Percentiles rank a stretch among this genome's conserved stretches.
These are phyloP conservation scores for Rhododendron kiyosumense DNA, from an alignment of 148 eudicot genomes.

Conservation along the genomic window DNA sequence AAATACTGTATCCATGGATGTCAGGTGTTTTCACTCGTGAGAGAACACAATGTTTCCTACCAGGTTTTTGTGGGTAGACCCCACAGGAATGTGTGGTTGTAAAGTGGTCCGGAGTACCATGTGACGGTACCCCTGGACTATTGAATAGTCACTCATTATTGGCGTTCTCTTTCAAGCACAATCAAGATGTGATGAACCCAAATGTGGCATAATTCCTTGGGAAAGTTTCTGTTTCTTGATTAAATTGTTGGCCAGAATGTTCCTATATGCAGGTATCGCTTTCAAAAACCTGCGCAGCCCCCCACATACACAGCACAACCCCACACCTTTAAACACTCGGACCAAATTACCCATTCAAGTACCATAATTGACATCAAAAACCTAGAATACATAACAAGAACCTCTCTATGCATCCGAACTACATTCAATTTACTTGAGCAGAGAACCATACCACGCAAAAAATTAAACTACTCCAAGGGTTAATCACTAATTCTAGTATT, in stretches of 20 bases:
- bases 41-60: neutral
- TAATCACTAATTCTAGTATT: neutral
- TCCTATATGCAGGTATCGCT: too few species aligned
- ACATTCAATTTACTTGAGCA: neutral
- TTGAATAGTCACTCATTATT: too few species aligned
- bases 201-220: neutral
- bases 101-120: too few species aligned
- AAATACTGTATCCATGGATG: neutral
- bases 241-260: neutral
- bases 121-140: too few species aligned
- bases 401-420: neutral
- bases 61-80: neutral
- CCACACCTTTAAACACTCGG: neutral
- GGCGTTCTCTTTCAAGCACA: neutral
- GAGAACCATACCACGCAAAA: neutral
- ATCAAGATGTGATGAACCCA: neutral
- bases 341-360: neutral
- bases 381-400: neutral
- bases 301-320: neutral
- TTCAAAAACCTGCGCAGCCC: neutral
- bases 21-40: neutral
- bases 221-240: neutral
- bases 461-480: neutral
- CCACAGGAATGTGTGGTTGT: too few species aligned
- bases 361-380: neutral